Base-by-base conservation (phyloP, 176 grass and related monocot species). In the Juncus effusus region DNA sequence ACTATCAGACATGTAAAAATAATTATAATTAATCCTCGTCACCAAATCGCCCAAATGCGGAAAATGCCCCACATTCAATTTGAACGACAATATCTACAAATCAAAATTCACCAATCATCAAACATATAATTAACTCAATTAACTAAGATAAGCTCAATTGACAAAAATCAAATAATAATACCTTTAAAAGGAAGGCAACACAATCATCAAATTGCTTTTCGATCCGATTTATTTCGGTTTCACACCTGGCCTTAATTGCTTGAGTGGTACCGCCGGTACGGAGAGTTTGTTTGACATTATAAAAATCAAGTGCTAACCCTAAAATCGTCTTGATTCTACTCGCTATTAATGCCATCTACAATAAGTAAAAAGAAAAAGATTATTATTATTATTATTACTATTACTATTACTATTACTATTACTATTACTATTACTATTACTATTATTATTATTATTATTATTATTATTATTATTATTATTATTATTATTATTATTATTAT, bases 141-240 rank as follows among this genome's bases (percentile, higher is more conserved):
- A 41, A 41, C 3, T n/a, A n/a, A n/a, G n/a, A n/a, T n/a, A n/a
- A n/a, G n/a, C n/a, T 47, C 12, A 36, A 79, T 13, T 8, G 11
- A 57, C 47, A 4, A 52, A 38, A 53, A 2, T 40, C 28, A 40
- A 71, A 78, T 68, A 68, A n/a, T n/a, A n/a, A 3, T 74, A 95
- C 85, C 94, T 88, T 82, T 42, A 99, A 63, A 80, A 99, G 88
- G 76, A 87, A 99, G 12, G 87, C 69, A 2, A 90, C 73, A 1
- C 88, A 90, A 76, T 99, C 88, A 54, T 92, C 83, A 11, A 99
- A 99, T 64, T 99, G 94, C 75, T 99, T 99, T 75, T 92, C 94
- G 3, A 99, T 93, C 36, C 85, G 63, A 65, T 89, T 86, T 8
- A 92, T 63, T 88, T 97, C 94, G 78, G 88, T 79, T 75, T 92